Evolutionary conservation across 352 stramenopile genomes (phyloP), one percentile per base, ranked within the genome.

Genomic region (Globisporangium cederbergense): DNA sequence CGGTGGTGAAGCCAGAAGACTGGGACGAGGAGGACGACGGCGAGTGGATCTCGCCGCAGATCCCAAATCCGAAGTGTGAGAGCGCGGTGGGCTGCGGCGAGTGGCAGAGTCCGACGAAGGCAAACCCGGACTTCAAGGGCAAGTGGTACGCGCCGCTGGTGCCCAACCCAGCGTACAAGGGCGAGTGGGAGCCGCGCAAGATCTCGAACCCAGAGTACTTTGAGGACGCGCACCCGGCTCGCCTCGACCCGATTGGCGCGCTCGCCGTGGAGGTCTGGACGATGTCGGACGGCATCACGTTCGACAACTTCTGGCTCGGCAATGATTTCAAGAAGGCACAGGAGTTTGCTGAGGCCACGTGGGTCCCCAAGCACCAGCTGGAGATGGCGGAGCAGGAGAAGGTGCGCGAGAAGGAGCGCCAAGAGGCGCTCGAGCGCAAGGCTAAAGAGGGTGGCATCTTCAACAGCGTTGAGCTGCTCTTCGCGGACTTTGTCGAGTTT

Each of bases 11-110:
- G 61, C 94, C 94, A 1, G 86, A 97, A 56, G 94, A 98, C 73
- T 98, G 94, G 94, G 93, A 98, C 49, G 94, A 98, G 57, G 90
- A 97, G 58, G 81, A 97, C 52, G 92, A 98, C 42, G 93, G 93
- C 18, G 84, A 97, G 32, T 98, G 88, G 75, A 75, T 98, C 28
- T 66, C 89, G 8, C 90, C 88, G n/a, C 72, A 91, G 74, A 86
- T 98, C 36, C 65, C 78, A 1, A 98, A 98, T 73, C 91, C 93
- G 0, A 91, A 90, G 64, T 98, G 93, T 56, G 78, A 80, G 1
- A 54, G 73, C 0, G 86, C 80, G 11, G 84, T 84, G 55, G 94
- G 94, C n/a, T 98, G 93, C 63, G 95, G 95, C n/a, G 70, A 88
- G 66, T 98, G 95, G 95, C 77, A 81, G 52, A 77, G 72, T 28